Conservation (phyloP, 1,139 yeast genomes). For the Lodderomyces metapsilosis region DNA sequence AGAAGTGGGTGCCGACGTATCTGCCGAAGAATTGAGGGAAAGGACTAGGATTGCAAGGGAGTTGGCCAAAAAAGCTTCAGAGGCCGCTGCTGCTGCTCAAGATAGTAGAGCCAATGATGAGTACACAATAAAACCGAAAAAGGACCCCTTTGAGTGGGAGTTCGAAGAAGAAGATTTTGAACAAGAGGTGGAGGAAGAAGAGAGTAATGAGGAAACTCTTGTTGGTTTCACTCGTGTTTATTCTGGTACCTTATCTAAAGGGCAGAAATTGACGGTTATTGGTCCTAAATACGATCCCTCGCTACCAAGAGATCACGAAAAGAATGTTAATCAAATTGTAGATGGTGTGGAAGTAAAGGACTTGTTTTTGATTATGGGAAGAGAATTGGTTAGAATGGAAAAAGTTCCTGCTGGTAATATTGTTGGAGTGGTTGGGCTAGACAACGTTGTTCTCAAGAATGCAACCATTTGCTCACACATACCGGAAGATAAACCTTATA, state of each 20-base stretch:
- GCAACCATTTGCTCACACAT: constrained; percentile 67
- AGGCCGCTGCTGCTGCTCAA: constrained; percentile 42
- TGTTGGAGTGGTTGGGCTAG: constrained; percentile 92
- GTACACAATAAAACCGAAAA: constrained; percentile 29
- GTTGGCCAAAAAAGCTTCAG: constrained; percentile 67
- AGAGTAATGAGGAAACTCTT: constrained; percentile 59
- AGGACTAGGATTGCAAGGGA: constrained; percentile 69
- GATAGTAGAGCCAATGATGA: constrained; percentile 24
- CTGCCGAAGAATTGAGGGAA: constrained; percentile 64
- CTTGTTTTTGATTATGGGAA: constrained; percentile 85
- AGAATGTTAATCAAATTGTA: constrained; percentile 45
- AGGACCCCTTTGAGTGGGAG: constrained; percentile 47
- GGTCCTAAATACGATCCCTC: constrained; percentile 88
- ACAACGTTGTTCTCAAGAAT: constrained; percentile 75
- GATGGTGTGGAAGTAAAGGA: constrained; percentile 54
- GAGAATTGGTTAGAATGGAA: constrained; percentile 75
- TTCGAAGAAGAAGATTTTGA: constrained; percentile 41
- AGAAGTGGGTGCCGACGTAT: constrained; percentile 25
- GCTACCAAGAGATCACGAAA: constrained; percentile 49
- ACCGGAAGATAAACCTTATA: constrained; percentile 55
- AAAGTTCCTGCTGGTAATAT: constrained; percentile 93
- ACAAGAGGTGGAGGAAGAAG: constrained; percentile 34
- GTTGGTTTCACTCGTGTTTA: constrained; percentile 89
- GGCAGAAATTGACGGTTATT: constrained; percentile 70
- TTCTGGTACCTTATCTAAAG: constrained; percentile 76